Evolutionary conservation across 139 green algal species (phyloP).

Genomic region (Raphidocelis subcapitata): DNA sequence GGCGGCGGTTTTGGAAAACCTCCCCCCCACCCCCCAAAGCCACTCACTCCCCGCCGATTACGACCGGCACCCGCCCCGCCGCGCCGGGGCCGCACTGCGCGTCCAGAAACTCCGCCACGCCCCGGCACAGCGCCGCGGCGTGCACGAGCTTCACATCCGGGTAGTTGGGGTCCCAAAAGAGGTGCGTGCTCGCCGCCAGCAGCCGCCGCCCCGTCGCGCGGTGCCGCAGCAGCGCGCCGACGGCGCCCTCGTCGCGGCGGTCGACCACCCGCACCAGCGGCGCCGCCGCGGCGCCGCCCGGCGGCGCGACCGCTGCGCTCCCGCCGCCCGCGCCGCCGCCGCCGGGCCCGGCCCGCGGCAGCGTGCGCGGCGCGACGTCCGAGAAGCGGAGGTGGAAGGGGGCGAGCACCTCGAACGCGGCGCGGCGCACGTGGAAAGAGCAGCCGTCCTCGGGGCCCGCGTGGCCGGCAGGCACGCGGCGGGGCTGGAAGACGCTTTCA

Average conservation of each 20-base stretch:
- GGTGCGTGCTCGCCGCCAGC: slow-evolving; percentile 49
- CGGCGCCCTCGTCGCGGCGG: slow-evolving; percentile 10
- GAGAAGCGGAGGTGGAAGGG: too few relatives aligned
- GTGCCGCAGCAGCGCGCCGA: slow-evolving; percentile 28
- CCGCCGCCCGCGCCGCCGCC: too few relatives aligned
- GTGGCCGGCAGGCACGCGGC: too few relatives aligned
- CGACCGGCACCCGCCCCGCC: slow-evolving; percentile 16
- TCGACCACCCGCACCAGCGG: slow-evolving; percentile 9
- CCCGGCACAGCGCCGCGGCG: slow-evolving; percentile 28
- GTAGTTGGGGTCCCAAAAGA: slow-evolving; percentile 53
- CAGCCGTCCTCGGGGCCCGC: too few relatives aligned
- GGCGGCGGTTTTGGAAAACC: too few relatives aligned
- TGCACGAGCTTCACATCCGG: slow-evolving; percentile 54
- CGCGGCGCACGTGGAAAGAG: too few relatives aligned
- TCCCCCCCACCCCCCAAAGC: too few relatives aligned
- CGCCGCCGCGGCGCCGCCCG: too few relatives aligned
- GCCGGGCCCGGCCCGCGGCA: too few relatives aligned
- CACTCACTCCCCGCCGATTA: slow-evolving; percentile 54
- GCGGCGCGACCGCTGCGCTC: too few relatives aligned
- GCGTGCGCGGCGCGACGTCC: too few relatives aligned
- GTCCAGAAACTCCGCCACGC: slow-evolving; percentile 14
- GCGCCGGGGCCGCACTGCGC: background rate
- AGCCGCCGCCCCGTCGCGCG: slow-evolving; percentile 1
- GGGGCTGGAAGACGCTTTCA: slow-evolving; percentile 25
- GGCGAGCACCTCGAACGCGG: too few relatives aligned